Percentiles rank a stretch among this genome's conserved stretches.
These are phyloP conservation scores for Teratosphaeriaceae sp. DNA, from an alignment of 2,329 filamentous ascomycete species.

Conservation along the genomic window DNA sequence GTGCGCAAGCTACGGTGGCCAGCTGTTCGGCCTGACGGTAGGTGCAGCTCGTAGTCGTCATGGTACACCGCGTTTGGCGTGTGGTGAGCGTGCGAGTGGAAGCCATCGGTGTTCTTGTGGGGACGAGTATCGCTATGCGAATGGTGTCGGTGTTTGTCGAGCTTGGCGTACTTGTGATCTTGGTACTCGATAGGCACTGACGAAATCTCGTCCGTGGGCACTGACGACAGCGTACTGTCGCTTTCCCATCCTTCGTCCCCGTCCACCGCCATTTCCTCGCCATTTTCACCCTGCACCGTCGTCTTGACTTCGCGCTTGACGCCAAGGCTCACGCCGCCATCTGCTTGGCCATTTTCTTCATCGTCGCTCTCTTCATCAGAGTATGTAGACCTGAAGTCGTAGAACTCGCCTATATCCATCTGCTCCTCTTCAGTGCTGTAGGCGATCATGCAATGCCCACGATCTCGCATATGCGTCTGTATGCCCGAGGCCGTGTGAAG, in stretches of 20 bases:
- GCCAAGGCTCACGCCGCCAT: slow-evolving; percentile 62
- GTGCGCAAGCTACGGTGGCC: slow-evolving; percentile 81
- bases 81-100: slow-evolving; percentile 70
- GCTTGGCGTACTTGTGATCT: slow-evolving; percentile 63
- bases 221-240: slow-evolving; percentile 74
- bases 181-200: slow-evolving; percentile 69
- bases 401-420: slow-evolving; percentile 90
- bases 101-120: slow-evolving; percentile 69
- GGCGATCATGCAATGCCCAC: slow-evolving; percentile 93
- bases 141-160: slow-evolving; percentile 69
- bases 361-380: slow-evolving; percentile 66
- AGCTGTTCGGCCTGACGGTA: slow-evolving; percentile 81
- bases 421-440: slow-evolving; percentile 85
- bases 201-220: slow-evolving; percentile 77
- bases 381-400: slow-evolving; percentile 95
- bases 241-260: slow-evolving; percentile 86
- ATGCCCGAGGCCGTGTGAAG: slow-evolving; percentile 72
- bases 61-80: slow-evolving; percentile 75
- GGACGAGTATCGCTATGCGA: slow-evolving; percentile 60
- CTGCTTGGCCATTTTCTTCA: slow-evolving; percentile 43
- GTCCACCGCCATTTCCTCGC: slow-evolving; percentile 48
- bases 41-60: slow-evolving; percentile 87
- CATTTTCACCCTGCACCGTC: slow-evolving; percentile 40
- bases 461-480: slow-evolving; percentile 96
- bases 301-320: slow-evolving; percentile 48